These are phyloP conservation scores for Stagonosporopsis vannaccii DNA, from an alignment of 2,329 filamentous ascomycete species.

Conservation along the genomic window DNA sequence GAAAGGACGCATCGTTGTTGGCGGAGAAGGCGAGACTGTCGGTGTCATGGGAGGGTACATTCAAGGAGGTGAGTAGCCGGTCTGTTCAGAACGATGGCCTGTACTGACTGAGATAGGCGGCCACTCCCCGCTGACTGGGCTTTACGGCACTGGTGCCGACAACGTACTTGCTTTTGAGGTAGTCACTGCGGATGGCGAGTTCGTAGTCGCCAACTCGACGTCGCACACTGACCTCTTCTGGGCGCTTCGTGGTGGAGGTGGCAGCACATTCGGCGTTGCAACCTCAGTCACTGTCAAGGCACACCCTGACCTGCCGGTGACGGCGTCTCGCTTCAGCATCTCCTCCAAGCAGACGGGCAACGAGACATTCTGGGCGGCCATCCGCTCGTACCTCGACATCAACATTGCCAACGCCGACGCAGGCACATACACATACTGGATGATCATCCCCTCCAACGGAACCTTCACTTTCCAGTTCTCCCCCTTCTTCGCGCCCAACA, in stretches of 20 bases:
- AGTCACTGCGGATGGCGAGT: conserved; percentile 42
- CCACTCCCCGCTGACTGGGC: conserved; percentile 60
- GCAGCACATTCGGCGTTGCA: conserved; percentile 45
- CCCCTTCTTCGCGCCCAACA: conserved; percentile 46
- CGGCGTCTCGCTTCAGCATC: conserved; percentile 43
- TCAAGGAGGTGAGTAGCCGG: conserved; percentile 50
- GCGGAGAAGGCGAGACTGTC: conserved; percentile 60
- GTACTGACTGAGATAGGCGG: conserved; percentile 41
- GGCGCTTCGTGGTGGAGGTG: conserved; percentile 47
- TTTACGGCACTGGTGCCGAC: conserved; percentile 51
- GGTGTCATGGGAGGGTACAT: conserved; percentile 57
- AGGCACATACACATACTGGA: conserved; percentile 46
- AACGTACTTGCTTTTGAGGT: conserved; percentile 47
- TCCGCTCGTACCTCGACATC: conserved; percentile 39
- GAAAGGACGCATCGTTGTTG: conserved; percentile 59
- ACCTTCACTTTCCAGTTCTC: conserved; percentile 45
- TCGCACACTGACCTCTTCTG: conserved; percentile 46
- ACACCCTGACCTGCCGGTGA: conserved; percentile 43
- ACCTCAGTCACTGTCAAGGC: conserved; percentile 46
- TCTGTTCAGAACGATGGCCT: no score
- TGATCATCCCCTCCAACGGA: conserved; percentile 42
- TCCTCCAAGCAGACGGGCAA: conserved; percentile 39
- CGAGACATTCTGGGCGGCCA: conserved; percentile 48
- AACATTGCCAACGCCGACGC: conserved; percentile 48
- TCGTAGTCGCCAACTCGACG: conserved; percentile 40